Base-by-base conservation (phyloP, 768 basidiomycete genomes). In the Trametes punicea region DNA sequence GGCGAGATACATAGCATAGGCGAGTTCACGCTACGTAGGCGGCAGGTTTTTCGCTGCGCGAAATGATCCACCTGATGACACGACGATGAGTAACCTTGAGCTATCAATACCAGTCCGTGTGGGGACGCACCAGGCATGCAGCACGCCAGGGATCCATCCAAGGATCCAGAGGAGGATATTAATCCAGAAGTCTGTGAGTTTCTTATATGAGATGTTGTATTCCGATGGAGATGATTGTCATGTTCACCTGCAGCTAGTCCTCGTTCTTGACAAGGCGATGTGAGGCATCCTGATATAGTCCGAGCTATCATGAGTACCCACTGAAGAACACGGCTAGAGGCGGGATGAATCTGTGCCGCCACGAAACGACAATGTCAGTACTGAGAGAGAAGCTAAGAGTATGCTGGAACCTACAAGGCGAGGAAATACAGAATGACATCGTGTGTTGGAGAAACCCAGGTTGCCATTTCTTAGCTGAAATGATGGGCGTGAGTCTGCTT, bases 71-170 rank as follows among this genome's bases (percentile, higher is more conserved):
- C 70, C 71, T 72, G 26, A 15, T 4, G 11, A 3, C 4, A n/a
- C 2, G 1, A 2, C 16, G 11, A 25, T 44, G 41, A 44, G 25
- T 16, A n/a, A 10, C 11, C 4, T 16, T 23, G 4, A 15, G 3
- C 4, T 2, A 15, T 4, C 41, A 4, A 26, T 25, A 26, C 26
- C 23, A 21, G 10, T 3, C 25, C 30, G 16, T 4, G 30, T 40
- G 2, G n/a, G n/a, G 2, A 54, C 62, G 21, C 55, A 77, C 75
- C 73, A 76, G 29, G 76, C 74, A 34, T 77, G 75, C 18, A 77
- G 48, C n/a, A 72, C 64, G 39, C 74, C 76, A 3, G 76, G 77
- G 20, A 77, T 72, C 75, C 75, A 78, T 9, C 72, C 77, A 9
- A 78, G 67, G 39, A 76, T 65, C 68, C 72, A 76, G 10, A 78